A percentile compares a stretch with the other conserved stretches of the same genome.
Conservation (phyloP, 2,329 filamentous ascomycete species). For the Colletotrichum simmondsii region DNA sequence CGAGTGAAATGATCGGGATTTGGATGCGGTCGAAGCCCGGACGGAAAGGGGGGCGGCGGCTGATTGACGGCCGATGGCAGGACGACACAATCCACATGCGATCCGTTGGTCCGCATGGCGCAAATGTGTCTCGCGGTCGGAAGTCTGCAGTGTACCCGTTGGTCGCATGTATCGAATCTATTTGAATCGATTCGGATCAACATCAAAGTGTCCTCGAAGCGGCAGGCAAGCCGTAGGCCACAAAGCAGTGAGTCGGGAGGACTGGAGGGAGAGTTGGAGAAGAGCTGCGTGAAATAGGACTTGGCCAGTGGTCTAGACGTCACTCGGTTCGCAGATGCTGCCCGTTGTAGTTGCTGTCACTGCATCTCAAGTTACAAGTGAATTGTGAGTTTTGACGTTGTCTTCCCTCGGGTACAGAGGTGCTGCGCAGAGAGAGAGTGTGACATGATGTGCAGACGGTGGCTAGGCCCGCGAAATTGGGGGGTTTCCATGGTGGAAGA, state of each 20-base stretch:
- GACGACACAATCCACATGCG: too few species aligned
- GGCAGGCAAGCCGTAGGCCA: neutral
- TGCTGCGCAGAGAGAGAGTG: neutral
- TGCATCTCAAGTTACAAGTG: neutral
- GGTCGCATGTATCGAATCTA: neutral
- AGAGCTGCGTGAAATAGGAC: neutral
- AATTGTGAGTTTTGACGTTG: neutral
- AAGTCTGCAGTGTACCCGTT: neutral
- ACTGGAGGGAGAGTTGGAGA: too few species aligned
- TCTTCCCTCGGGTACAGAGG: neutral
- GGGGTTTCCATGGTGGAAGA: neutral
- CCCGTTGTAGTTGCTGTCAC: neutral
- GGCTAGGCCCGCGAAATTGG: neutral
- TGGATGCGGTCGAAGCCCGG: neutral
- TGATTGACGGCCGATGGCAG: neutral
- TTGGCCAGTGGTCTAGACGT: neutral
- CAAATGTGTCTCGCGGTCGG: neutral
- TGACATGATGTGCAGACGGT: neutral
- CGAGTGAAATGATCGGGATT: neutral
- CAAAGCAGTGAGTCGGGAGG: too few species aligned
- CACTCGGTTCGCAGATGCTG: neutral
- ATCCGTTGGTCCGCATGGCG: too few species aligned
- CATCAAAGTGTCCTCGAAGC: neutral
- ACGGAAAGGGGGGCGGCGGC: neutral
- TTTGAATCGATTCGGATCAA: neutral